Conservation (phyloP, 805 yeast genomes). For the Saturnispora sanitii region DNA sequence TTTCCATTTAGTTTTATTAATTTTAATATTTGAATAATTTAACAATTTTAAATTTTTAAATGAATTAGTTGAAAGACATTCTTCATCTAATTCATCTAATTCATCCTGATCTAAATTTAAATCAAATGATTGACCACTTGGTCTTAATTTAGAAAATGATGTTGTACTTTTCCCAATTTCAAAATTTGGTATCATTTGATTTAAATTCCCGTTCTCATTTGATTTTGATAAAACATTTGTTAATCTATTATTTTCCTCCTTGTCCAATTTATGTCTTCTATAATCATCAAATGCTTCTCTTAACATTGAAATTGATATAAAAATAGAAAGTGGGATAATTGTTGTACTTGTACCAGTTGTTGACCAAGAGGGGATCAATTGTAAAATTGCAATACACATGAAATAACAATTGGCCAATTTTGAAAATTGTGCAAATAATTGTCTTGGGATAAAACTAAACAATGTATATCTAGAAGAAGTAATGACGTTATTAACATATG, state of each 20-base stretch:
- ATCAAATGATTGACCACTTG: constrained; percentile 20
- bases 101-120: constrained; percentile 13
- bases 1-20: constrained; percentile 48
- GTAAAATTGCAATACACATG: constrained; percentile 80
- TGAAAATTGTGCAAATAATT: constrained; percentile 82
- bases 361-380: constrained; percentile 95
- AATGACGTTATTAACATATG: constrained; percentile 58
- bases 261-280: constrained; percentile 77
- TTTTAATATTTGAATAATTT: constrained; percentile 13
- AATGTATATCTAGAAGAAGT: constrained; percentile 82
- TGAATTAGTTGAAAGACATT: constrained; percentile 16
- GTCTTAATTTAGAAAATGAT: constrained; percentile 22
- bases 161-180: constrained; percentile 21
- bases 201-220: neutral
- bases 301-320: constrained; percentile 79
- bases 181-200: constrained; percentile 7
- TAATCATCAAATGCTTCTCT: constrained; percentile 94
- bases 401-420: constrained; percentile 89
- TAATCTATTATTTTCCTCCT: constrained; percentile 62
- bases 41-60: constrained; percentile 17
- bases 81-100: constrained; percentile 10
- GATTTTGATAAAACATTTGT: constrained; percentile 31
- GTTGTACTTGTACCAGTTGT: constrained; percentile 95
- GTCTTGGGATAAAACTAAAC: constrained; percentile 78
- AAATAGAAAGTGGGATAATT: constrained; percentile 76